Conservation (phyloP, 73 alveolate species). For the Effrenium voratum region DNA sequence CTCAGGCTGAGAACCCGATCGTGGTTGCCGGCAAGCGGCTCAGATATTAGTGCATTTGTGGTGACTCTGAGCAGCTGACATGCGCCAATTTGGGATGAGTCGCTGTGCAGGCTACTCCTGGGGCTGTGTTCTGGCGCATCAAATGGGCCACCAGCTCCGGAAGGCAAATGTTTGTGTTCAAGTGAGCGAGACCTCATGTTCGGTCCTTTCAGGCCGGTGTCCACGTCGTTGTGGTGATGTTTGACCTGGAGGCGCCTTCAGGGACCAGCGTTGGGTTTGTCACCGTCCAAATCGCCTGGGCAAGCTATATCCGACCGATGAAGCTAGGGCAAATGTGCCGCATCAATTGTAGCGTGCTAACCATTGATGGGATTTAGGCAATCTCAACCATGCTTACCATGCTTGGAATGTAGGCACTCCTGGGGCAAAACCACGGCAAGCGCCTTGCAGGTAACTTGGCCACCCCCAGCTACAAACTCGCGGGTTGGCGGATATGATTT, state of each 20-base stretch:
- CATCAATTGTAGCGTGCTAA: neutral
- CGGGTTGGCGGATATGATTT: conserved; percentile 56
- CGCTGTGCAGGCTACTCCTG: conserved; percentile 57
- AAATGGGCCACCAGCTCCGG: conserved; percentile 53
- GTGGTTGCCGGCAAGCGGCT: neutral
- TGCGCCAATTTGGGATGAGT: too few relatives aligned
- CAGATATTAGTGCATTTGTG: too few relatives aligned
- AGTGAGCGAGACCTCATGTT: neutral
- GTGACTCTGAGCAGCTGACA: too few relatives aligned
- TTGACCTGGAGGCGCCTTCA: conserved; percentile 54
- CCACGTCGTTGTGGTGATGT: conserved; percentile 41
- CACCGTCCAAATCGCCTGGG: too few relatives aligned
- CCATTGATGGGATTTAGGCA: too few relatives aligned
- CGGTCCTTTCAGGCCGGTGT: conserved; percentile 16
- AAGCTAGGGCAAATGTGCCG: neutral
- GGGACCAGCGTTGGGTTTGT: too few relatives aligned
- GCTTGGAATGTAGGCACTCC: too few relatives aligned
- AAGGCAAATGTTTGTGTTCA: neutral
- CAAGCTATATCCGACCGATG: neutral
- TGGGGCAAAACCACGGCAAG: too few relatives aligned
- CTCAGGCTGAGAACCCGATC: too few relatives aligned
- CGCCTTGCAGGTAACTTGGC: conserved; percentile 28
- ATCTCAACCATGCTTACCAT: too few relatives aligned
- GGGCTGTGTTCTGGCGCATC: conserved; percentile 74
- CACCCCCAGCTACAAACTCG: conserved; percentile 34